Percentiles rank a stretch among this genome's conserved stretches.
phyloP scores from a whole-genome alignment of 768 basidiomycete genomes.

The Tricholoma bakamatsutake region DNA sequence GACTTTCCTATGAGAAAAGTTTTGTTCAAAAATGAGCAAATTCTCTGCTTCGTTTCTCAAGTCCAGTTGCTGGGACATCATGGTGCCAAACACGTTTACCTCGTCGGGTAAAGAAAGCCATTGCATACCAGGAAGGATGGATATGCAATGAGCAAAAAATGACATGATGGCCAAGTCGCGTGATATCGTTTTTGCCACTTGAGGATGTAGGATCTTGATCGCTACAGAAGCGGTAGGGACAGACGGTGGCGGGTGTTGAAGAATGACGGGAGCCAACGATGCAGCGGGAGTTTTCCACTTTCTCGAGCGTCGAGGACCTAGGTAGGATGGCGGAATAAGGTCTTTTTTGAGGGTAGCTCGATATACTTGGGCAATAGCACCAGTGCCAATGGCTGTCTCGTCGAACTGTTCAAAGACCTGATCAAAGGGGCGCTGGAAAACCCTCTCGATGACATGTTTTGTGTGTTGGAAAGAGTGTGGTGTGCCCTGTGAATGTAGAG shows the following conservation, averaged over 20 bases:
- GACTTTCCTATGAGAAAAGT: constrained; percentile 75
- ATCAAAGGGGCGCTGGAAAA: constrained; percentile 78
- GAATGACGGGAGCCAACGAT: constrained; percentile 44
- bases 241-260: constrained; percentile 60
- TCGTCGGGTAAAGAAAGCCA: constrained; percentile 97
- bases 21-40: constrained; percentile 74
- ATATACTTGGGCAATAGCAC: constrained; percentile 98
- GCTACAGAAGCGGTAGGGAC: constrained; percentile 87
- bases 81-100: constrained; percentile 86
- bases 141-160: constrained; percentile 78
- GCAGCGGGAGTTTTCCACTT: constrained; percentile 37
- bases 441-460: constrained; percentile 69
- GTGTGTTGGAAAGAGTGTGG: constrained; percentile 81
- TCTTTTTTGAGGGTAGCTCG: constrained; percentile 79
- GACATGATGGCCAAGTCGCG: constrained; percentile 94
- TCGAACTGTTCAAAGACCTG: constrained; percentile 92
- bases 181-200: constrained; percentile 71
- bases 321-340: constrained; percentile 80
- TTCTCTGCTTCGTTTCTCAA: constrained; percentile 88
- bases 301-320: constrained; percentile 61
- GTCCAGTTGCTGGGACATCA: constrained; percentile 97
- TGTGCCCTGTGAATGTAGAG: constrained; percentile 82
- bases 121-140: constrained; percentile 85
- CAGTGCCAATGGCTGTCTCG: constrained; percentile 85
- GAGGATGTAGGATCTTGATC: constrained; percentile 92